Conservation (phyloP, 2,329 filamentous ascomycete species). For the Exophiala alcalophila region DNA sequence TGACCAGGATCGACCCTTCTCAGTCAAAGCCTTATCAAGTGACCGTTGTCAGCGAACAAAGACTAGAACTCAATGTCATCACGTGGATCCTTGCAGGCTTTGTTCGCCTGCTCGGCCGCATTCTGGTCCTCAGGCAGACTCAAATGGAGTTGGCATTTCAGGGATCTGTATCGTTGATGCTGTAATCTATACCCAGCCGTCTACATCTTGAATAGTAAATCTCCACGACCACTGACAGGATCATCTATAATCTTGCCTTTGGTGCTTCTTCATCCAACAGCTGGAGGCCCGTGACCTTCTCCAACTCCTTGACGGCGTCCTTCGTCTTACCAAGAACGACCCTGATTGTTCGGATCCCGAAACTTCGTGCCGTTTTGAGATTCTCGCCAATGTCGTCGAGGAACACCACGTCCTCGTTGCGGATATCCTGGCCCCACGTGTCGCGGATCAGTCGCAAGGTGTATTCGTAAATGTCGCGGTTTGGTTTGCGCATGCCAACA, state of each 20-base stretch:
- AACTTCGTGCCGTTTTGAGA: constrained; percentile 69
- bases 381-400: constrained; percentile 95
- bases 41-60: too few relatives aligned
- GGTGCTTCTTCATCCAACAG: constrained; percentile 48
- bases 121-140: too few relatives aligned
- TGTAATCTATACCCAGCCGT: too few relatives aligned
- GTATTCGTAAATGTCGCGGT: constrained; percentile 73
- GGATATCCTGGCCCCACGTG: constrained; percentile 54
- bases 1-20: too few relatives aligned
- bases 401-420: constrained; percentile 72
- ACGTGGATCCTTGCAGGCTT: too few relatives aligned
- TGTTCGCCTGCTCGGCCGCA: too few relatives aligned
- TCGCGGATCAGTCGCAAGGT: constrained; percentile 66
- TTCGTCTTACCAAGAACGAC: constrained; percentile 74
- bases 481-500: constrained; percentile 82
- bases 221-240: background rate
- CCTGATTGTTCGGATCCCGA: constrained; percentile 80
- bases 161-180: too few relatives aligned
- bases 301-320: constrained; percentile 78
- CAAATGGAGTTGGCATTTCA: too few relatives aligned
- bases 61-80: too few relatives aligned
- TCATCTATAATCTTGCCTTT: constrained; percentile 18
- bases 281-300: constrained; percentile 66
- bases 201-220: background rate
- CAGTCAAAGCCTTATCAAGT: too few relatives aligned